Evolutionary conservation across 805 yeast species (phyloP), one percentile per base, ranked within the genome.

Genomic region (Metschnikowia drakensbergensis): DNA sequence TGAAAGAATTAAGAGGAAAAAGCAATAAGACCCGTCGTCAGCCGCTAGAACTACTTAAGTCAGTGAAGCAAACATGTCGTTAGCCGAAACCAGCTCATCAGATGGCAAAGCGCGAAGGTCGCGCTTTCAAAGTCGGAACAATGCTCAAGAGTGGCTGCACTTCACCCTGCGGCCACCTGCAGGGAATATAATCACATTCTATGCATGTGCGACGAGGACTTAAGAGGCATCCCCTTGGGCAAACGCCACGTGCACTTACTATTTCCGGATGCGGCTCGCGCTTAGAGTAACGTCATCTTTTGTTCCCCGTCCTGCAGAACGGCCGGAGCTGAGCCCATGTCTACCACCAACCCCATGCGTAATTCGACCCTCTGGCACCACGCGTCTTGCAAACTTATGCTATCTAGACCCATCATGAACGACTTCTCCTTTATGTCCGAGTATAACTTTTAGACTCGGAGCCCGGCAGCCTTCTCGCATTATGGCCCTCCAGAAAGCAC

Each of bases 71-170:
- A 17, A 17, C 17, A 17, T 17, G 17, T 17, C 17, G 17, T 17
- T 17, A 17, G 17, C 17, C 17, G 27, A 29, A 29, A n/a, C 22
- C 34, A 13, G 42, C 35, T 22, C 27, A 10, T 5, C 17, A 6
- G 17, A 34, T 40, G n/a, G 36, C 36, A 31, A 40, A 35, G 43
- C 36, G 43, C 42, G 10, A 37, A 40, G n/a, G 25, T 40, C 43
- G 43, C 43, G 43, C 25, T 40, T 40, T 17, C 9, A 31, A 40
- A 32, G n/a, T 36, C 32, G 31, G 11, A 9, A 3, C n/a, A 13
- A 17, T 23, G 9, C 31, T 35, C 43, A 31, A 36, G 11, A 6
- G 8, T 6, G 0, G 11, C 30, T 28, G 41, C 26, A 37, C n/a
- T n/a, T 5, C 23, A 5, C 13, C 23, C 13, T 27, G 41, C 31